Evolutionary conservation across 192 early-diverging fungal genomes (phyloP).

Genomic region (Oehlia diaphana): DNA sequence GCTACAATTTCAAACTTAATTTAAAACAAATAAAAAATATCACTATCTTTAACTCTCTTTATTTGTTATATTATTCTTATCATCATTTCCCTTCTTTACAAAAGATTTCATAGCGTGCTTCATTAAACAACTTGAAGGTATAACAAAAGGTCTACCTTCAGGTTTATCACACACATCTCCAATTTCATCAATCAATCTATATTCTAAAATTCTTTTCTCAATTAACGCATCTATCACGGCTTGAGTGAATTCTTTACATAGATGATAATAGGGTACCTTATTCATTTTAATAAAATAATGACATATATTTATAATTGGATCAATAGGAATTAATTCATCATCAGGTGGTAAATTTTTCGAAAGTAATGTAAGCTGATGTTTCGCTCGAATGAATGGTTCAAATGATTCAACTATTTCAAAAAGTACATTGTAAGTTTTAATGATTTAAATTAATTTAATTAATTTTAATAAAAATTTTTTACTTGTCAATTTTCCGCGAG

Average conservation of each 20-base stretch:
- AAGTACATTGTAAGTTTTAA: neutral
- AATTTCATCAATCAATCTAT: slow-evolving; percentile 7
- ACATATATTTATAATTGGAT: neutral
- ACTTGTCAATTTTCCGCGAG: neutral
- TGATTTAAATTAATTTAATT: neutral
- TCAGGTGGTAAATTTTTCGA: neutral
- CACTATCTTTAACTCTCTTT: too few species aligned
- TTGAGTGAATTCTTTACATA: slow-evolving; percentile 7
- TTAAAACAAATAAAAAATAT: too few species aligned
- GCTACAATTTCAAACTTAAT: too few species aligned
- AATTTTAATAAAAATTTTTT: neutral
- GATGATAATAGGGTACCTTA: neutral
- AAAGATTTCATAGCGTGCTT: neutral
- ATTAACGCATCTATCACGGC: neutral
- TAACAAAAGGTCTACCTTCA: neutral
- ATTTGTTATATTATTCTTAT: too few species aligned
- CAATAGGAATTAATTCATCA: neutral
- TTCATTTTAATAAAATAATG: neutral
- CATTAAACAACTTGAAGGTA: neutral
- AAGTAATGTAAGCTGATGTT: neutral
- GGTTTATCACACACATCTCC: neutral
- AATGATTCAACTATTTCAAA: slow-evolving; percentile 8
- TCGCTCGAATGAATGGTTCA: neutral
- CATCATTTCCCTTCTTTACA: too few species aligned
- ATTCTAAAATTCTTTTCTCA: neutral